Evolutionary conservation across 2,329 filamentous ascomycete species (phyloP), one percentile per base, ranked within the genome.

Genomic region (Fusarium sp.): DNA sequence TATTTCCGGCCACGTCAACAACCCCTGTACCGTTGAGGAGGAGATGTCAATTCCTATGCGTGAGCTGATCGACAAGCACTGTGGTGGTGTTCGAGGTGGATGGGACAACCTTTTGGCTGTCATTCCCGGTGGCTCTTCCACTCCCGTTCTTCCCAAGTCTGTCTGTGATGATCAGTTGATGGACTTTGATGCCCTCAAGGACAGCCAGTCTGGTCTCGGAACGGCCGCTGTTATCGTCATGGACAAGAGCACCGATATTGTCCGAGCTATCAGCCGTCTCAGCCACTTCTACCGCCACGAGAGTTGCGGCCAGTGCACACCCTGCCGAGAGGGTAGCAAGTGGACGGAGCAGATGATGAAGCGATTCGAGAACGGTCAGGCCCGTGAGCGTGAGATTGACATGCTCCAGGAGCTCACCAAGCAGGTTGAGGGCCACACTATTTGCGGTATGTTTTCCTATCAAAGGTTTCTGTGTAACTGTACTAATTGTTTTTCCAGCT

Each of bases 301-400:
- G 85, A 94, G 90, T 71, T 99, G 96, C 81, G 96, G 96, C 63
- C 96, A 99, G 84, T 99, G 96, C 85, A 99, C 96, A 60, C 96
- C 96, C n/a, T 99, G 96, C 87, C 92, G 96, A 78, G 96, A 99
- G 84, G 96, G 96, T 71, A 96, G 92, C 85, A 97, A 97, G 85
- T 99, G 96, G 96, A 97, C 95, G 13, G 92, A 97, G 82, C 94
- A 99, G 85, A 98, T 99, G 81, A 98, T 99, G 96, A 85, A 92
- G 81, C 91, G 96, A 58, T 97, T 99, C 75, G 94, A 97, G 85
- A 92, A 92, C 80, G 96, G 96, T 62, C 89, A 93, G 81, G 96
- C 92, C 63, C 90, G 92, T 67, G 89, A 91, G 80, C 88, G 96
- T 65, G 96, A 99, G 83, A 99, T 99, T 79, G 96, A 99, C 80